Evolutionary conservation across 1,284 basidiomycete genomes (phyloP), one percentile per base, ranked within the genome.

Genomic region (Ustilago nuda): DNA sequence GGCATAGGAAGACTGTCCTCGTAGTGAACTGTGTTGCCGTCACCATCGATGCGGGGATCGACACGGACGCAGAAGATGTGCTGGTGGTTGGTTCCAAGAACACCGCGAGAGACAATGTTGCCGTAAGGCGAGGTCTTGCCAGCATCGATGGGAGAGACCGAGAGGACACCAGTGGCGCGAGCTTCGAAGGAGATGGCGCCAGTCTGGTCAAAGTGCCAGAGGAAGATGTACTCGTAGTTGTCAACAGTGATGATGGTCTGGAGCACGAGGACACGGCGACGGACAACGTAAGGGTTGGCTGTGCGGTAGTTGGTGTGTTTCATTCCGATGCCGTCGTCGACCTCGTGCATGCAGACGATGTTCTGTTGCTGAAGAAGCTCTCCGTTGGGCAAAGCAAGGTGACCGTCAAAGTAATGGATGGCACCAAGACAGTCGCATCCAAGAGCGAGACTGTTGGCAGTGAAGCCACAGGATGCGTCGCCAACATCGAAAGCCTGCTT

Each of bases 21-120:
- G 46, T 74, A 68, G 59, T 65, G 61, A 77, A 97, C 90, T 13
- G 91, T 91, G 87, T 97, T 97, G 72, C 89, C 87, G 57, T 95
- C 87, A 4, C 95, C 95, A 83, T 98, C 95, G 72, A 97, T 88
- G 92, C 95, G 95, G 1, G 94, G 93, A 87, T 98, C 95, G 54
- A 96, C 88, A 15, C 93, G 91, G 69, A 94, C 56, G 35, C 88
- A 90, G 87, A 91, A 92, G 56, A 94, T 86, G 84, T 96, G 94
- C 83, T 96, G 94, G 86, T 97, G 95, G 85, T 94, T 90, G 56
- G 96, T 94, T 0, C 94, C 95, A 74, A 91, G 91, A 83, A 98
- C 89, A 48, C 90, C 90, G n/a, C 93, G 93, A 0, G 94, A 94
- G 62, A 98, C 91, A 46, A 89, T 88, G 17, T 91, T 92, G 37